A percentile compares a stretch with the other conserved stretches of the same genome.
Evolutionary conservation across 2,329 filamentous ascomycete species (phyloP).

Genomic region (Dactylonectria estremocensis): DNA sequence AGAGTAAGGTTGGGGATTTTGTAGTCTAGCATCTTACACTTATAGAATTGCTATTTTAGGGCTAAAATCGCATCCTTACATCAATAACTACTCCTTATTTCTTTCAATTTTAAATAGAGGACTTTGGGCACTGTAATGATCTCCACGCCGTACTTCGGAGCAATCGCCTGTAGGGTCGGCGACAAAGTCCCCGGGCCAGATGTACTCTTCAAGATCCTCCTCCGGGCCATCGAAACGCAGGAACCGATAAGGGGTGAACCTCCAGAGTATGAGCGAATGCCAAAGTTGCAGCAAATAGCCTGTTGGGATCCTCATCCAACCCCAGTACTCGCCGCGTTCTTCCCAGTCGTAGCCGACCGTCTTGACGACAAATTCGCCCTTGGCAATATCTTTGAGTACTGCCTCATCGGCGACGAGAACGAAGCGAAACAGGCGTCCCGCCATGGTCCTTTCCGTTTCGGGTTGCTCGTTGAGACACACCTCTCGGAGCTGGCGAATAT

Average conservation of each 20-base stretch:
- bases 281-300: slow-evolving; percentile 32
- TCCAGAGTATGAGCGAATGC: slow-evolving; percentile 8
- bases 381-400: slow-evolving; percentile 21
- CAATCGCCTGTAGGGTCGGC: not conserved
- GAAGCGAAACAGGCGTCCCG: not conserved
- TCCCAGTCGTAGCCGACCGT: not conserved
- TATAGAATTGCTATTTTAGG: too few relatives aligned
- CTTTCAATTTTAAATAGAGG: too few relatives aligned
- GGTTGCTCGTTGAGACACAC: slow-evolving; percentile 6
- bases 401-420: slow-evolving; percentile 23
- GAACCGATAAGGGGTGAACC: not conserved
- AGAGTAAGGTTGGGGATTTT: too few relatives aligned
- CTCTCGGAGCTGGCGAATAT: not conserved
- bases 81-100: too few relatives aligned
- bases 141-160: not conserved
- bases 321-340: not conserved
- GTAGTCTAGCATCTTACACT: too few relatives aligned
- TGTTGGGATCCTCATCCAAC: too few relatives aligned
- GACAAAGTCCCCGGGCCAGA: slow-evolving; percentile 13
- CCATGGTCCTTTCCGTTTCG: not conserved
- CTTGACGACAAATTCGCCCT: slow-evolving; percentile 12
- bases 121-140: too few relatives aligned
- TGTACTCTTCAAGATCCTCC: slow-evolving; percentile 18
- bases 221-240: too few relatives aligned
- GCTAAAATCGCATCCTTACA: too few relatives aligned